These are phyloP conservation scores for Orychophragmus violaceus DNA, from an alignment of 345 rosid genomes.

Conservation along the genomic window DNA sequence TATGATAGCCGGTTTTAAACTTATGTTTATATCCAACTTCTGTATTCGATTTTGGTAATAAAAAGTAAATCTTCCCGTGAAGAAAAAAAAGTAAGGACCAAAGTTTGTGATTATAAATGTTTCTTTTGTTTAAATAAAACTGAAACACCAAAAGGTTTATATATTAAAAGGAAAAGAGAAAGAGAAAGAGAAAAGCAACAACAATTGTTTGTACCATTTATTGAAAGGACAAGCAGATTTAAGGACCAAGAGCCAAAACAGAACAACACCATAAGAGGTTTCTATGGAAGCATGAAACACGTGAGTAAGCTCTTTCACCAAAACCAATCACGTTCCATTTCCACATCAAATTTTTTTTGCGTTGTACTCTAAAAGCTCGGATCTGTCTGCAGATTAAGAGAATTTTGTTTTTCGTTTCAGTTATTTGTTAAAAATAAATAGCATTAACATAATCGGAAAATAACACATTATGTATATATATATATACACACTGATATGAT, in stretches of 20 bases:
- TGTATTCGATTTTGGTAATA: no score
- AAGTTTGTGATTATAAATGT: not conserved
- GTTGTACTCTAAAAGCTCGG: constrained; percentile 19
- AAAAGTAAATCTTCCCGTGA: no score
- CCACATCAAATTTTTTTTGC: not conserved
- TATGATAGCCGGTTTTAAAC: no score
- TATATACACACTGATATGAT: not conserved
- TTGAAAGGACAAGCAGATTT: constrained; percentile 20
- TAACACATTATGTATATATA: not conserved
- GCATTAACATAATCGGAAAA: not conserved
- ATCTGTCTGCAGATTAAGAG: constrained; percentile 17
- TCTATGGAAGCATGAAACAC: constrained; percentile 17
- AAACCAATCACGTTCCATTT: constrained; percentile 19
- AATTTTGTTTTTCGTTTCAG: not conserved
- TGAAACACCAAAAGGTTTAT: not conserved
- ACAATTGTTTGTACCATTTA: constrained; percentile 13
- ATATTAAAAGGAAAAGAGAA: not conserved
- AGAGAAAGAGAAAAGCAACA: not conserved
- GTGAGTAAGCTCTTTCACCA: constrained; percentile 18
- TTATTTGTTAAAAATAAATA: not conserved
- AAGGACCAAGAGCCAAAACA: not conserved
- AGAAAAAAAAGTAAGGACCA: no score
- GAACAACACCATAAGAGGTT: not conserved
- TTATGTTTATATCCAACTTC: no score
- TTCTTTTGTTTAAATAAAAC: not conserved